Conservation (phyloP, 83 land plant genomes). For the Picea abies region DNA sequence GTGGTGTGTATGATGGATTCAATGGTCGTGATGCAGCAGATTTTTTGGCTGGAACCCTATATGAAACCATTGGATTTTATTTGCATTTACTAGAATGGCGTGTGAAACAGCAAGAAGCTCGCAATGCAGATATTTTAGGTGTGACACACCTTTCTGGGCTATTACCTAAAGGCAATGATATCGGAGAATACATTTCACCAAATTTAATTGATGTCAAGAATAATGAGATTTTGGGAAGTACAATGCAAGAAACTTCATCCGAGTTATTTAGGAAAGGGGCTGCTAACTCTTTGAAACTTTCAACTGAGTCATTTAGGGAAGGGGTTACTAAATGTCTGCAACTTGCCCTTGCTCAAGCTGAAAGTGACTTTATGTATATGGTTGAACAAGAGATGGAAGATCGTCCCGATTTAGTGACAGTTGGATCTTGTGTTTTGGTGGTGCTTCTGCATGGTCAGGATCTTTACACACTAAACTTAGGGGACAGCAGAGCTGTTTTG, state of each 20-base stretch:
- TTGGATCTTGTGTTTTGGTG: constrained; percentile 91
- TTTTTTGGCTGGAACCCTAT: constrained; percentile 76
- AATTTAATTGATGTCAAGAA: background rate
- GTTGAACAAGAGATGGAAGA: constrained; percentile 86
- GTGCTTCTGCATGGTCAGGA: constrained; percentile 73
- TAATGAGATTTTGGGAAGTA: background rate
- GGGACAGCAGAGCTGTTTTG: constrained; percentile 92
- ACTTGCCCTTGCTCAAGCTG: constrained; percentile 66
- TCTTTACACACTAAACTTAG: constrained; percentile 76
- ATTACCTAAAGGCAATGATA: background rate
- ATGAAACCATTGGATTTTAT: constrained; percentile 59
- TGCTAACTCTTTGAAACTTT: background rate
- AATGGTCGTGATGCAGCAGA: constrained; percentile 97
- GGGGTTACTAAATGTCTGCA: constrained; percentile 63
- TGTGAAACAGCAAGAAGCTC: constrained; percentile 11
- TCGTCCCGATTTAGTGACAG: constrained; percentile 83
- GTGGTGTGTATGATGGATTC: constrained; percentile 88
- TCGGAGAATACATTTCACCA: background rate
- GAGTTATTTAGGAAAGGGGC: background rate
- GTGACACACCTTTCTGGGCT: background rate
- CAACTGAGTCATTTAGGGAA: constrained; percentile 30
- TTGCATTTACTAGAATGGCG: constrained; percentile 43
- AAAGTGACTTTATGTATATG: constrained; percentile 73
- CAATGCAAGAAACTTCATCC: background rate
- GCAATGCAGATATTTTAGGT: background rate